Evolutionary conservation across 1,284 basidiomycete genomes (phyloP).

Genomic region (Athelia sp.): DNA sequence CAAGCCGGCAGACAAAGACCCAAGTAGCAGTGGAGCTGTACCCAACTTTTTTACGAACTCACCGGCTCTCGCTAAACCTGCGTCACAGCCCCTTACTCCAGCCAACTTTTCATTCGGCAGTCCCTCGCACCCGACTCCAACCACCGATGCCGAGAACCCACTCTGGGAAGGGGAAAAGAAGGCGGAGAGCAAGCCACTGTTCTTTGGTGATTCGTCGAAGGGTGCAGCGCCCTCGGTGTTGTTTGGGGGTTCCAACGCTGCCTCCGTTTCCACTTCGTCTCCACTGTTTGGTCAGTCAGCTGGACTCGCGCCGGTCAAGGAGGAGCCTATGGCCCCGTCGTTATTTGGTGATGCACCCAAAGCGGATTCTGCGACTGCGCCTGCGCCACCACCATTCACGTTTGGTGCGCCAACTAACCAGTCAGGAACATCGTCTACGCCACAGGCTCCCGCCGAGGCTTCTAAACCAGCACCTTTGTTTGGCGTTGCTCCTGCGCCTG

Average conservation of each 20-base stretch:
- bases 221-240: neutral
- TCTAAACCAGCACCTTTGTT: neutral
- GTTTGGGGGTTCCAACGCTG: neutral
- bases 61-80: slow-evolving; percentile 25
- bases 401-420: slow-evolving; percentile 8
- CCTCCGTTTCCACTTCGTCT: neutral
- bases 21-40: slow-evolving; percentile 17
- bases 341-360: slow-evolving; percentile 6
- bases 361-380: slow-evolving; percentile 1
- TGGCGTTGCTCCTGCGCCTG: neutral
- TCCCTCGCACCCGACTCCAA: neutral
- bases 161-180: slow-evolving; percentile 1
- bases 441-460: neutral
- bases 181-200: neutral
- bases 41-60: slow-evolving; percentile 50
- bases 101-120: slow-evolving; percentile 5
- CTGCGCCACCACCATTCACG: slow-evolving; percentile 1
- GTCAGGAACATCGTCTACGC: neutral
- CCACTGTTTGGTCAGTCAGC: neutral
- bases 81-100: slow-evolving; percentile 7
- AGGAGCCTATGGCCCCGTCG: neutral
- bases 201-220: neutral
- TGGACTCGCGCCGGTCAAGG: neutral
- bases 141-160: slow-evolving; percentile 9
- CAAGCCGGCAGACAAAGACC: slow-evolving; percentile 18